phyloP scores from a whole-genome alignment of 2,329 filamentous ascomycete genomes.

The Penicillium sp. region DNA sequence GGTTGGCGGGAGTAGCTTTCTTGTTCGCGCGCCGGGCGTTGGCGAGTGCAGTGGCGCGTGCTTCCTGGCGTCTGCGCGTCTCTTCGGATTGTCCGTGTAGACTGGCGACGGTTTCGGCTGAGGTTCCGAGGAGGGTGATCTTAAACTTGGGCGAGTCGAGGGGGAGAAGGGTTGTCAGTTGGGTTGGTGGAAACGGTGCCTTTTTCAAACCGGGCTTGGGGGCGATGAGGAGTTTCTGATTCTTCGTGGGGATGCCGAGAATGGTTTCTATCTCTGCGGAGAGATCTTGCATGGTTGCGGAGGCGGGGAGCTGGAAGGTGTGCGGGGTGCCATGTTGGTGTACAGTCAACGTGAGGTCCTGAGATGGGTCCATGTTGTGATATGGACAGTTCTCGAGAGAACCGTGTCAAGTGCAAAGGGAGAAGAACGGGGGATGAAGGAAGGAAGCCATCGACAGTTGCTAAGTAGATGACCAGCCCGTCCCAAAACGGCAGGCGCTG shows the following conservation, averaged over 20 bases:
- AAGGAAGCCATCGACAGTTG: neutral
- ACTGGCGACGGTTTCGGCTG: constrained; percentile 44
- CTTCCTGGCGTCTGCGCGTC: constrained; percentile 31
- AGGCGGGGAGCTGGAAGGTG: constrained; percentile 49
- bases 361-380: neutral
- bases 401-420: neutral
- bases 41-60: constrained; percentile 32
- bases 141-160: constrained; percentile 44
- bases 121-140: constrained; percentile 50
- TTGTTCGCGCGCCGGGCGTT: constrained; percentile 19
- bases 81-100: constrained; percentile 42
- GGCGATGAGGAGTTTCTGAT: constrained; percentile 50
- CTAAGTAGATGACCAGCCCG: constrained; percentile 5
- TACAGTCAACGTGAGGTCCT: constrained; percentile 33
- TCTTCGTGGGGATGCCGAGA: constrained; percentile 43
- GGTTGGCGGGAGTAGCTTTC: constrained; percentile 6
- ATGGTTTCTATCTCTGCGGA: constrained; percentile 35
- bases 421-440: neutral
- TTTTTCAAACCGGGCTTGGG: constrained; percentile 52
- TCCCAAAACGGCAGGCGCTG: constrained; percentile 17
- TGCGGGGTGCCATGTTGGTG: constrained; percentile 58
- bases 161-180: constrained; percentile 36
- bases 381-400: neutral
- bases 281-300: constrained; percentile 55
- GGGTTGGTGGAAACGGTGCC: constrained; percentile 44